Percentiles rank a stretch among this genome's conserved stretches.
These are phyloP conservation scores for Elaphomyces granulatus DNA, from an alignment of 495 filamentous ascomycete species.

Conservation along the genomic window DNA sequence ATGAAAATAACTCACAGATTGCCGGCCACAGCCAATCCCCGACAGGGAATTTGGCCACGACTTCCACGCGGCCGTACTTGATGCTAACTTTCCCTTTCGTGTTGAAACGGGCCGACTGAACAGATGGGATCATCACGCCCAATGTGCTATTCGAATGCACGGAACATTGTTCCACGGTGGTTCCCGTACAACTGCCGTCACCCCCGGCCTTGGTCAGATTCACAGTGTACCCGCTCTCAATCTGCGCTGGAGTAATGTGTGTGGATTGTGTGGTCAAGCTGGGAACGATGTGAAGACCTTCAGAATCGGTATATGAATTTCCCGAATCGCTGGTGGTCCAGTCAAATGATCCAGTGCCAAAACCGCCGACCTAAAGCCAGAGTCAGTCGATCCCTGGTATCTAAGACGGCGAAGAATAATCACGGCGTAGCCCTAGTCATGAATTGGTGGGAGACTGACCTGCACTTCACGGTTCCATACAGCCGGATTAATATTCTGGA, in stretches of 20 bases:
- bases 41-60: conserved; percentile 54
- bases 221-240: conserved; percentile 6
- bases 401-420: too few species aligned
- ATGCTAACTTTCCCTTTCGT: conserved; percentile 54
- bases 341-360: conserved; percentile 73
- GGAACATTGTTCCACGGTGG: conserved; percentile 40
- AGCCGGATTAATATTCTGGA: conserved; percentile 39
- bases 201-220: conserved; percentile 37
- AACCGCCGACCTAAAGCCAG: conserved; percentile 52
- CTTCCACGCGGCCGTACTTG: conserved; percentile 71
- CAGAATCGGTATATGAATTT: conserved; percentile 58
- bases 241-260: conserved; percentile 26
- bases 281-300: conserved; percentile 58
- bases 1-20: conserved; percentile 56
- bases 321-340: conserved; percentile 52
- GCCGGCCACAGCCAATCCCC: conserved; percentile 88
- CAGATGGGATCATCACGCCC: conserved; percentile 60
- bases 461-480: conserved; percentile 63
- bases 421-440: too few species aligned
- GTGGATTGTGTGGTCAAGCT: conserved; percentile 58
- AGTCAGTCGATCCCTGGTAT: too few species aligned
- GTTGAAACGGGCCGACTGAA: conserved; percentile 63
- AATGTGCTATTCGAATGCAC: conserved; percentile 53
- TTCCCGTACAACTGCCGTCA: conserved; percentile 51
- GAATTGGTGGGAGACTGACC: conserved; percentile 2